Evolutionary conservation across 495 filamentous ascomycete species (phyloP).

Genomic region (Thozetella sp.): DNA sequence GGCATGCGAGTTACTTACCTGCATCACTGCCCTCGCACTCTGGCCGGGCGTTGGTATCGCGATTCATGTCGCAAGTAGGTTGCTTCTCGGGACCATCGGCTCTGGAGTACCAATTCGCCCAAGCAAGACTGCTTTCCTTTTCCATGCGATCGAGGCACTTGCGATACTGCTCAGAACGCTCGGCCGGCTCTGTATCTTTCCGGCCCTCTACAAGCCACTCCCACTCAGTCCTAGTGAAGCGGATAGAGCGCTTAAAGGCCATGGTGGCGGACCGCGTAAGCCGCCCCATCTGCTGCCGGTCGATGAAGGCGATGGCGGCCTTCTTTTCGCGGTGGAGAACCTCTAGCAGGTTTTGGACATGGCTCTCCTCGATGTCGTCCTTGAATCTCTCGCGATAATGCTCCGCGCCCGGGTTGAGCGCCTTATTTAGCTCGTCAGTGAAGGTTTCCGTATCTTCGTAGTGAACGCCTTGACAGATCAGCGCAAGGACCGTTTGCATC

Average conservation of each 20-base stretch:
- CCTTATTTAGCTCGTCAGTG: constrained; percentile 9
- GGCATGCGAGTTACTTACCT: too few relatives aligned
- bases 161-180: neutral
- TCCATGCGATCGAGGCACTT: neutral
- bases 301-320: constrained; percentile 5
- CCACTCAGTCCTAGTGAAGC: neutral
- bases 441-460: constrained; percentile 2
- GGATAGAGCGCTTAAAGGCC: constrained; percentile 6
- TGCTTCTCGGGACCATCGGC: too few relatives aligned
- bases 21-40: too few relatives aligned
- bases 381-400: neutral
- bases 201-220: constrained; percentile 5
- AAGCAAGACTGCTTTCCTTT: too few relatives aligned
- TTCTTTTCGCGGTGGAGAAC: constrained; percentile 7
- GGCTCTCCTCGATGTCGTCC: constrained; percentile 7
- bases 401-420: constrained; percentile 8
- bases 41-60: too few relatives aligned
- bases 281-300: constrained; percentile 3
- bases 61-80: too few relatives aligned
- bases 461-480: constrained; percentile 11
- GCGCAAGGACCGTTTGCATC: constrained; percentile 8
- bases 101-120: too few relatives aligned
- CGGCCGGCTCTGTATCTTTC: neutral
- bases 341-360: constrained; percentile 7
- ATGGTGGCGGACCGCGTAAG: constrained; percentile 4